Evolutionary conservation across 495 filamentous ascomycete species (phyloP).

Genomic region (Neurospora sp.): DNA sequence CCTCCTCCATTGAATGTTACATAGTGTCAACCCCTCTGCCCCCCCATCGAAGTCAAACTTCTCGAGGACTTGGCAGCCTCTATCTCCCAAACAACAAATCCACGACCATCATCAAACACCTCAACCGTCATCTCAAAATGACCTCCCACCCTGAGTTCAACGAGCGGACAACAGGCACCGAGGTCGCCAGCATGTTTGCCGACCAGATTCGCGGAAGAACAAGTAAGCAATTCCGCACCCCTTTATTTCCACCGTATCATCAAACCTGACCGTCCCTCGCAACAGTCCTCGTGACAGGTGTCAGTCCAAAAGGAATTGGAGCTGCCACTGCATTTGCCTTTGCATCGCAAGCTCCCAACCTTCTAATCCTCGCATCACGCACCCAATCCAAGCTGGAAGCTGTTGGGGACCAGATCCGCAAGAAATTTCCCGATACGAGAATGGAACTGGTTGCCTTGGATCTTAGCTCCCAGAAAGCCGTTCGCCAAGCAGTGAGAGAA

Average conservation of each 20-base stretch:
- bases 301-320: slow-evolving; percentile 44
- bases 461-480: slow-evolving; percentile 34
- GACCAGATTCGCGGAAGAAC: slow-evolving; percentile 29
- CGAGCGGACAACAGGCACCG: slow-evolving; percentile 30
- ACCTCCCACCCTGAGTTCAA: slow-evolving; percentile 34
- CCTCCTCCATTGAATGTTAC: background rate
- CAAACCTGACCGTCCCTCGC: background rate
- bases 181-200: slow-evolving; percentile 33
- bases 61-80: background rate
- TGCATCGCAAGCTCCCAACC: slow-evolving; percentile 40
- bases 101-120: background rate
- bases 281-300: slow-evolving; percentile 37
- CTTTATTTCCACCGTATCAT: background rate
- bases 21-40: background rate
- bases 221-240: slow-evolving; percentile 15
- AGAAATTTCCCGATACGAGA: slow-evolving; percentile 22
- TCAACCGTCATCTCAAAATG: slow-evolving; percentile 13
- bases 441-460: slow-evolving; percentile 35
- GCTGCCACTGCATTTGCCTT: slow-evolving; percentile 42
- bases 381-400: slow-evolving; percentile 40
- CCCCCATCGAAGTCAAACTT: background rate
- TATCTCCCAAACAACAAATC: background rate
- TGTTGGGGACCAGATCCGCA: slow-evolving; percentile 31
- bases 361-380: slow-evolving; percentile 46
- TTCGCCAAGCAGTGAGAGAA: slow-evolving; percentile 33